phyloP scores from a whole-genome alignment of 2,329 filamentous ascomycete species.

The Thermothelomyces thermophilus region DNA sequence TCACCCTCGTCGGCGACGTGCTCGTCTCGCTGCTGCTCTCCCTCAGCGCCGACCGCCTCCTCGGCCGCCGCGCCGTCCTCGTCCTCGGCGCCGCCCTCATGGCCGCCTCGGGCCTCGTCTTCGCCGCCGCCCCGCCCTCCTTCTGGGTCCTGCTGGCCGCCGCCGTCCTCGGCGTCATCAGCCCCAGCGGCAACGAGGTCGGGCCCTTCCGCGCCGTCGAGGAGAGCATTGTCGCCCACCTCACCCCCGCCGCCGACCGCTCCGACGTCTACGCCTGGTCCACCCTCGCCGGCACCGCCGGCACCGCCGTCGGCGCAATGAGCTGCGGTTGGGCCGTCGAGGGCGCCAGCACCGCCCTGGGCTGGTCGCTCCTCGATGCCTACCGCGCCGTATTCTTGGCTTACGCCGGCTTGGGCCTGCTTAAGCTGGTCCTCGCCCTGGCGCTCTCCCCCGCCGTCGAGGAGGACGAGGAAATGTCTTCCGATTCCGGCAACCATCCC shows the following conservation, averaged over 20 bases:
- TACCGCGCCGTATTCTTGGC: slow-evolving; percentile 32
- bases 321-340: slow-evolving; percentile 45
- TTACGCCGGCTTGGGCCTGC: neutral
- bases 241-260: slow-evolving; percentile 48
- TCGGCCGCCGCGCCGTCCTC: slow-evolving; percentile 48
- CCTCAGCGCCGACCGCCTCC: slow-evolving; percentile 46
- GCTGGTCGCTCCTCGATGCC: slow-evolving; percentile 43
- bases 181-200: slow-evolving; percentile 59
- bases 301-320: slow-evolving; percentile 48
- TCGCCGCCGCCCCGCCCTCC: slow-evolving; percentile 43
- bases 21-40: slow-evolving; percentile 51
- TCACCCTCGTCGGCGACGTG: slow-evolving; percentile 57
- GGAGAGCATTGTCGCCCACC: slow-evolving; percentile 56
- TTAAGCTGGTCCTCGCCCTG: slow-evolving; percentile 1
- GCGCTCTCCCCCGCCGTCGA: neutral
- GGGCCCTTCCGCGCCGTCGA: slow-evolving; percentile 62
- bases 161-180: slow-evolving; percentile 55
- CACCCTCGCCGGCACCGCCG: slow-evolving; percentile 48
- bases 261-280: slow-evolving; percentile 62
- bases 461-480: neutral
- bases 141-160: slow-evolving; percentile 54
- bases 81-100: slow-evolving; percentile 49
- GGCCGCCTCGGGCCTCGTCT: slow-evolving; percentile 47
- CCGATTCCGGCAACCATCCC: slow-evolving; percentile 50
- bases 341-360: slow-evolving; percentile 35